Conservation (phyloP, 2,329 filamentous ascomycete genomes). For the Hypoxylon sp. region DNA sequence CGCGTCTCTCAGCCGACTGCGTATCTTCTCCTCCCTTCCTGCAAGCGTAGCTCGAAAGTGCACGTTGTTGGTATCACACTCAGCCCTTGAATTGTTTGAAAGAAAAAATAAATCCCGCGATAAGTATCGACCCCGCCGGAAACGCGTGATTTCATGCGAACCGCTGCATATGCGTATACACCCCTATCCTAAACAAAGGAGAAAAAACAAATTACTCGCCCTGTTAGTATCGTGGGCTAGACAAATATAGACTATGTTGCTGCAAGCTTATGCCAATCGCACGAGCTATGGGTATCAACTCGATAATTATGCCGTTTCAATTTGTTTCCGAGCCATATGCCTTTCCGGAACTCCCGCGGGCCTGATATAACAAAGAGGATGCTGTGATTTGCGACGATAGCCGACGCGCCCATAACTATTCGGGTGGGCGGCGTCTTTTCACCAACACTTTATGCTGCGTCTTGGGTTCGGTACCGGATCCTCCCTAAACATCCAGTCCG, state of each 20-base stretch:
- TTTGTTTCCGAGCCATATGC: conserved; percentile 22
- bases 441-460: conserved; percentile 41
- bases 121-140: conserved; percentile 31
- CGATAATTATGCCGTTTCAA: conserved; percentile 31
- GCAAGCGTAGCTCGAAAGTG: conserved; percentile 18
- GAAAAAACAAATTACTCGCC: conserved; percentile 24
- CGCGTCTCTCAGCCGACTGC: conserved; percentile 22
- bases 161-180: conserved; percentile 35
- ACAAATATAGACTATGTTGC: conserved; percentile 28
- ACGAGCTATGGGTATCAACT: conserved; percentile 41
- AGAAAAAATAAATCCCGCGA: conserved; percentile 37
- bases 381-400: conserved; percentile 24
- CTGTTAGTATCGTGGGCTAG: conserved; percentile 33
- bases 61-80: conserved; percentile 22
- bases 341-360: conserved; percentile 33
- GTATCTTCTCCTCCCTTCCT: conserved; percentile 13
- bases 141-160: conserved; percentile 33
- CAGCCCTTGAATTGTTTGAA: conserved; percentile 2
- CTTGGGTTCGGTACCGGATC: conserved; percentile 25
- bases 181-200: conserved; percentile 18
- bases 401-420: conserved; percentile 34
- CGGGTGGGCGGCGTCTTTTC: conserved; percentile 33
- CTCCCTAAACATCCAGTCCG: conserved; percentile 63
- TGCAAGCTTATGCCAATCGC: conserved; percentile 36
- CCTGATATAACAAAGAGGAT: conserved; percentile 35